Evolutionary conservation across 2,329 filamentous ascomycete genomes (phyloP), one percentile per base, ranked within the genome.

Genomic region (Dothideomycetes sp.): DNA sequence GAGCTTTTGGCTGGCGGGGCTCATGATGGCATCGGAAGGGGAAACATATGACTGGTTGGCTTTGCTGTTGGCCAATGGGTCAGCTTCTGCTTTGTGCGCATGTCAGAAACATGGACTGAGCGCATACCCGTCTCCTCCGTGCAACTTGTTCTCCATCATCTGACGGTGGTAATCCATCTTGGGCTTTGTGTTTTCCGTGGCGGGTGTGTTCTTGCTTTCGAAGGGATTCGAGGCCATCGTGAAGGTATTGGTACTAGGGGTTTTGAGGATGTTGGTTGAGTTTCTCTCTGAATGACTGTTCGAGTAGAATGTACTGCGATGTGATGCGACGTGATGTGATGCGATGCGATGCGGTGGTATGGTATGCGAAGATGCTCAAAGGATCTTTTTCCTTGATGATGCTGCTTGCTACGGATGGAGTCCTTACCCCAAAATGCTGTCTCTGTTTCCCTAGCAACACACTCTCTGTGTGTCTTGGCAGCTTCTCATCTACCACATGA

Each of bases 21-120:
- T 87, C 79, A 87, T 84, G 68, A 93, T 88, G 64, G 78, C 79
- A 63, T 93, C 85, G n/a, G 83, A 88, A 3, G 85, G 85, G 13
- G 82, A 88, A 59, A 88, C 70, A 64, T 88, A 89, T 50, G 73
- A 67, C 52, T 70, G 66, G 24, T 28, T 36, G n/a, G 20, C 10
- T 27, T 44, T 25, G 41, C 38, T 46, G 30, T 16, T 33, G 22
- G 13, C 6, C 5, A 29, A 5, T 12, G 9, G 22, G 30, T 41
- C 3, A 41, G 38, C 28, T 29, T 9, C 15, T 39, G 19, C 22
- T 39, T 10, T 24, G 27, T 18, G 11, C 24, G 17, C 24, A 5
- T 4, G 7, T 8, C 9, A 2, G 19, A 19, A 13, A 15, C 16
- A 9, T 8, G 13, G 15, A 5, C n/a, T 6, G 29, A 8, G 15